Percentiles rank a stretch among this genome's conserved stretches.
Evolutionary conservation across 345 rosid species (phyloP).

Genomic region (Chamaenerion angustifolium): DNA sequence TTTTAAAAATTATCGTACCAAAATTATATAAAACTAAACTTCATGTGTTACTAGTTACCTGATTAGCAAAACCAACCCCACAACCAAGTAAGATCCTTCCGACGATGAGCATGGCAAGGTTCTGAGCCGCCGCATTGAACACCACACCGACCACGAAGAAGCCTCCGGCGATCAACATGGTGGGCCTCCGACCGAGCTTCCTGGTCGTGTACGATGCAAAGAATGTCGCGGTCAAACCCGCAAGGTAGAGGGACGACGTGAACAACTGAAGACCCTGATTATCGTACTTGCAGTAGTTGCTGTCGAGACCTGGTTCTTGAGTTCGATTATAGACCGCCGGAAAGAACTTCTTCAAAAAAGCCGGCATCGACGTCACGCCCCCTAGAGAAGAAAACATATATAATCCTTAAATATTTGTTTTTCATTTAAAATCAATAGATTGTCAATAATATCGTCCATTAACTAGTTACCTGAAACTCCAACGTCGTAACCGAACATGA

Average conservation of each 20-base stretch:
- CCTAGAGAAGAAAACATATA: slow-evolving; percentile 23
- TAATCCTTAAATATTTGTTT: not conserved
- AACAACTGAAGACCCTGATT: slow-evolving; percentile 78
- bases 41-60: slow-evolving; percentile 23
- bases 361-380: slow-evolving; percentile 88
- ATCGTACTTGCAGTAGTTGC: slow-evolving; percentile 91
- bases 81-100: slow-evolving; percentile 87
- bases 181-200: slow-evolving; percentile 53
- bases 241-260: slow-evolving; percentile 94
- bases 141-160: slow-evolving; percentile 67
- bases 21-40: too few relatives aligned
- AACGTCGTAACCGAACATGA: slow-evolving; percentile 95
- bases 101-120: slow-evolving; percentile 79
- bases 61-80: slow-evolving; percentile 92
- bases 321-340: slow-evolving; percentile 52
- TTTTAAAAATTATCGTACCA: too few relatives aligned
- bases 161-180: slow-evolving; percentile 82
- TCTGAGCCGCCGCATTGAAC: slow-evolving; percentile 57
- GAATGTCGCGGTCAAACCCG: slow-evolving; percentile 77
- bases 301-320: slow-evolving; percentile 10
- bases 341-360: slow-evolving; percentile 64
- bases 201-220: slow-evolving; percentile 93
- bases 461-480: slow-evolving; percentile 99
- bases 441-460: too few relatives aligned
- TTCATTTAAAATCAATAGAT: too few relatives aligned